Evolutionary conservation across 192 early-diverging fungal genomes (phyloP).

Genomic region (Gryganskiella cystojenkinii): DNA sequence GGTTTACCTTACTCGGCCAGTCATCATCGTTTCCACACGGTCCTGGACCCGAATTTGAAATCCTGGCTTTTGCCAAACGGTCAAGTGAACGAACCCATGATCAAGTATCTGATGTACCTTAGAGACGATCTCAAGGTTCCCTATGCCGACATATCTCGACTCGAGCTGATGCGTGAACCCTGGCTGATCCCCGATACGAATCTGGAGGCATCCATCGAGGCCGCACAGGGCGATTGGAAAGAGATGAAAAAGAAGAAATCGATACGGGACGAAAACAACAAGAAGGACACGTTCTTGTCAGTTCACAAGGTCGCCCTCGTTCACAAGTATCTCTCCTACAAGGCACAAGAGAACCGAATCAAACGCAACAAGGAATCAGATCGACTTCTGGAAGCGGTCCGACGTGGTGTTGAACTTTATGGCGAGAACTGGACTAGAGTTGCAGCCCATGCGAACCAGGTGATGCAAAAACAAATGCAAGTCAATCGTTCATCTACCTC

Average conservation of each 20-base stretch:
- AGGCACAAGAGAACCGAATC: background rate
- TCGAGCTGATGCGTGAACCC: slow-evolving; percentile 17
- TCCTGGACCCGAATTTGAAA: slow-evolving; percentile 25
- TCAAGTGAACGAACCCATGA: slow-evolving; percentile 6
- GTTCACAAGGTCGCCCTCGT: slow-evolving; percentile 4
- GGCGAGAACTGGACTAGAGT: slow-evolving; percentile 48
- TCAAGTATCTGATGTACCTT: slow-evolving; percentile 24
- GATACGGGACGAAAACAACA: background rate
- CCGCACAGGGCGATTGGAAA: too few species aligned
- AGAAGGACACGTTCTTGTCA: background rate
- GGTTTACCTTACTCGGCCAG: slow-evolving; percentile 14
- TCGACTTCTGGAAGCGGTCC: background rate
- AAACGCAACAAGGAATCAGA: background rate
- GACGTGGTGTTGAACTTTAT: slow-evolving; percentile 34
- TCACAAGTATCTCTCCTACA: slow-evolving; percentile 22
- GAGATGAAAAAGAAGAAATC: too few species aligned
- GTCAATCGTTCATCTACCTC: background rate
- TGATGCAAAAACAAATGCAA: background rate
- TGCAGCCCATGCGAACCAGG: slow-evolving; percentile 7
- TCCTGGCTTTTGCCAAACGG: slow-evolving; percentile 30
- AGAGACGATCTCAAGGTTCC: slow-evolving; percentile 16
- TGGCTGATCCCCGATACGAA: slow-evolving; percentile 5
- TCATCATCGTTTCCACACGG: slow-evolving; percentile 33
- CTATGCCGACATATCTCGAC: slow-evolving; percentile 16
- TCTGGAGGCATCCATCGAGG: background rate